phyloP scores from a whole-genome alignment of 352 stramenopile species.

The Globisporangium spiculum region DNA sequence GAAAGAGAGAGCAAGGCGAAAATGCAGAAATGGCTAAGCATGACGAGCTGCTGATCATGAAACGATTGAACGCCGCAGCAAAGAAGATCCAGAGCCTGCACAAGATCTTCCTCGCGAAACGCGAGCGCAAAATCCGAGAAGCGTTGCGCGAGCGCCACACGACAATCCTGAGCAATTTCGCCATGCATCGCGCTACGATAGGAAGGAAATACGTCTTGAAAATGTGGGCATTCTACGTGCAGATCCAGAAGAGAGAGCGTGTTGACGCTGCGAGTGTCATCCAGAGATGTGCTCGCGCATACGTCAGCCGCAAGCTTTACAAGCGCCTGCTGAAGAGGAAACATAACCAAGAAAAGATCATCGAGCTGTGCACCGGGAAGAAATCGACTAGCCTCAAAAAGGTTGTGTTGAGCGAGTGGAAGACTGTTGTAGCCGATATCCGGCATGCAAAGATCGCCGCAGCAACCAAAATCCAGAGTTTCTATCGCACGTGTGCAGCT shows the following conservation, averaged over 20 bases:
- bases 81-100: constrained; percentile 54
- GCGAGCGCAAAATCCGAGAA: constrained; percentile 28
- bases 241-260: constrained; percentile 30
- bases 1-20: constrained; percentile 29
- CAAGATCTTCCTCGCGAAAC: constrained; percentile 34
- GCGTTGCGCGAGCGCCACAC: constrained; percentile 36
- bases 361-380: constrained; percentile 36
- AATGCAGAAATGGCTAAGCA: constrained; percentile 40
- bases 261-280: constrained; percentile 30
- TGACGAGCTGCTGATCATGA: constrained; percentile 40
- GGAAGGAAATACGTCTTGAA: constrained; percentile 28
- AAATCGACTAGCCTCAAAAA: constrained; percentile 19
- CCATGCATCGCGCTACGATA: constrained; percentile 26
- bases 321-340: constrained; percentile 35
- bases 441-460: constrained; percentile 16
- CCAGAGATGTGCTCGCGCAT: constrained; percentile 39
- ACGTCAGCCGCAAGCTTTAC: constrained; percentile 32
- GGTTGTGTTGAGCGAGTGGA: constrained; percentile 24
- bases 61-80: constrained; percentile 36
- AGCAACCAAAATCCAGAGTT: constrained; percentile 36
- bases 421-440: constrained; percentile 1
- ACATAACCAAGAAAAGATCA: constrained; percentile 35
- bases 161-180: constrained; percentile 37
- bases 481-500: constrained; percentile 27
- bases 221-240: constrained; percentile 38